A percentile compares a stretch with the other conserved stretches of the same genome.
These are phyloP conservation scores for Piromyces sp. DNA, from an alignment of 192 early-diverging fungal species.

Conservation along the genomic window DNA sequence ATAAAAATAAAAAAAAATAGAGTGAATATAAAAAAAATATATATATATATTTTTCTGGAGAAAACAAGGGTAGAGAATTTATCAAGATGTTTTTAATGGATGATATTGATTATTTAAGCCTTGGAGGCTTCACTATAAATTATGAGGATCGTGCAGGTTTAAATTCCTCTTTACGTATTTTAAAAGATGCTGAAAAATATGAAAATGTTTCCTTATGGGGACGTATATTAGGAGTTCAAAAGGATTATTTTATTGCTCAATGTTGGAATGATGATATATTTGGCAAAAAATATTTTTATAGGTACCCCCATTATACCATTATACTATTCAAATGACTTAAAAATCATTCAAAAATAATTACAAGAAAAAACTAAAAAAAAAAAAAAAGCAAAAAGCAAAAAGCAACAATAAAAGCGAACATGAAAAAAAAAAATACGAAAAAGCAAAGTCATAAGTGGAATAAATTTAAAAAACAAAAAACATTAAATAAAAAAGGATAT, in stretches of 20 bases:
- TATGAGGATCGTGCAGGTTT: slow-evolving; percentile 26
- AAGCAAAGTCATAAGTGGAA: too few species aligned
- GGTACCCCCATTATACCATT: slow-evolving; percentile 2
- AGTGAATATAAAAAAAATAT: too few species aligned
- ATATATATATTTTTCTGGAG: too few species aligned
- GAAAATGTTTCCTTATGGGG: slow-evolving; percentile 28
- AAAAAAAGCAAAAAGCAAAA: too few species aligned
- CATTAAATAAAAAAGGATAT: too few species aligned
- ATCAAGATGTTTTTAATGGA: not conserved
- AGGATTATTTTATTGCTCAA: slow-evolving; percentile 34
- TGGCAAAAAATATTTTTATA: slow-evolving; percentile 31
- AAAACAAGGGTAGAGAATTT: too few species aligned
- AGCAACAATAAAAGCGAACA: too few species aligned
- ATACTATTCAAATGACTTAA: too few species aligned
- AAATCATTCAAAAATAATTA: too few species aligned
- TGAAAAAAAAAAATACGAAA: too few species aligned
- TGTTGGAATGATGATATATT: slow-evolving; percentile 13
- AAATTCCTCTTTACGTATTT: slow-evolving; percentile 18
- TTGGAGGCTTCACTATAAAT: slow-evolving; percentile 33
- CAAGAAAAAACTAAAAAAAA: not conserved
- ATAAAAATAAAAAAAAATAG: too few species aligned
- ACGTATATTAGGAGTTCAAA: slow-evolving; percentile 28
- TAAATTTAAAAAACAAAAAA: too few species aligned
- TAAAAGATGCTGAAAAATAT: slow-evolving; percentile 31
- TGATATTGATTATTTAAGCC: slow-evolving; percentile 10